A percentile compares a stretch with the other conserved stretches of the same genome.
phyloP scores from a whole-genome alignment of 2,329 filamentous ascomycete genomes.

The Metarhizium brunneum region DNA sequence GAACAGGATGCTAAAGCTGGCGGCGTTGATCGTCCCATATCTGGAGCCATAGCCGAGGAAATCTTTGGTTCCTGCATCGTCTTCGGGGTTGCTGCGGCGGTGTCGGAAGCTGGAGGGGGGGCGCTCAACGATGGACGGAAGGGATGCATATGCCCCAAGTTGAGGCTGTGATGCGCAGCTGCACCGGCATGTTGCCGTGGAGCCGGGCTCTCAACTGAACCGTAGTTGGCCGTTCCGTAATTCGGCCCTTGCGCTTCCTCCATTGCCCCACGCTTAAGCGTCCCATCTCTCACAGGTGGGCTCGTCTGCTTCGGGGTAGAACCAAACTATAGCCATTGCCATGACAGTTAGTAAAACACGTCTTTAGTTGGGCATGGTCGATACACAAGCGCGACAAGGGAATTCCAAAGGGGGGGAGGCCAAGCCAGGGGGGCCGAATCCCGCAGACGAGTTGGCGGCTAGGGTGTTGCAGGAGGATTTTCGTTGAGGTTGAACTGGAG shows the following conservation, averaged over 20 bases:
- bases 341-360: slow-evolving; percentile 28
- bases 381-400: neutral
- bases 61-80: slow-evolving; percentile 7
- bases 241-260: slow-evolving; percentile 11
- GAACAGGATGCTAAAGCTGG: slow-evolving; percentile 37
- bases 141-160: slow-evolving; percentile 9
- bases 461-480: slow-evolving; percentile 9
- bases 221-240: neutral
- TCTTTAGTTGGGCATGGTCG: neutral
- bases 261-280: slow-evolving; percentile 30
- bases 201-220: neutral
- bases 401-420: neutral
- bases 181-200: slow-evolving; percentile 22
- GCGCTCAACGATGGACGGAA: slow-evolving; percentile 11
- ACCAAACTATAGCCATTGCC: slow-evolving; percentile 41
- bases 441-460: neutral
- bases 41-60: neutral
- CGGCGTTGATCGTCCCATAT: slow-evolving; percentile 27
- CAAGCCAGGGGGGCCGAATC: neutral
- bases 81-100: slow-evolving; percentile 1
- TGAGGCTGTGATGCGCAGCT: slow-evolving; percentile 34
- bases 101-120: slow-evolving; percentile 8
- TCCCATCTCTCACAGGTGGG: slow-evolving; percentile 40
- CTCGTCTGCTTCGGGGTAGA: slow-evolving; percentile 42
- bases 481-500: slow-evolving; percentile 19